These are phyloP conservation scores for Daucus carota DNA, from an alignment of 129 eudicot genomes.

Conservation along the genomic window DH1_v3.0 NC_030381.2:52339501-52340000, in stretches of 20 bases:
- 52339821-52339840: conserved; percentile 72
- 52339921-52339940: neutral
- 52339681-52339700: conserved; percentile 96
- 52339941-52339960: too few species aligned
- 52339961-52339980: neutral
- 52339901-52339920: neutral
- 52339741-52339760: conserved; percentile 52
- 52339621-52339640: conserved; percentile 79
- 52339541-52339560: conserved; percentile 63
- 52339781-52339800: neutral
- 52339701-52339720: conserved; percentile 64
- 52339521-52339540: conserved; percentile 77
- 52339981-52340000: neutral
- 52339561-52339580: conserved; percentile 80
- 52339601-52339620: conserved; percentile 76
- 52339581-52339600: conserved; percentile 80
- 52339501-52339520: conserved; percentile 32
- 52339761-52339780: neutral
- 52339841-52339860: conserved; percentile 84
- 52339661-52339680: conserved; percentile 61
- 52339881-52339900: neutral
- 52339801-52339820: conserved; percentile 45
- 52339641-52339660: conserved; percentile 68
- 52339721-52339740: conserved; percentile 74
- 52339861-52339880: neutral